Base-by-base conservation (phyloP, 2,329 filamentous ascomycete species). In the Aspergillus sp. region DNA sequence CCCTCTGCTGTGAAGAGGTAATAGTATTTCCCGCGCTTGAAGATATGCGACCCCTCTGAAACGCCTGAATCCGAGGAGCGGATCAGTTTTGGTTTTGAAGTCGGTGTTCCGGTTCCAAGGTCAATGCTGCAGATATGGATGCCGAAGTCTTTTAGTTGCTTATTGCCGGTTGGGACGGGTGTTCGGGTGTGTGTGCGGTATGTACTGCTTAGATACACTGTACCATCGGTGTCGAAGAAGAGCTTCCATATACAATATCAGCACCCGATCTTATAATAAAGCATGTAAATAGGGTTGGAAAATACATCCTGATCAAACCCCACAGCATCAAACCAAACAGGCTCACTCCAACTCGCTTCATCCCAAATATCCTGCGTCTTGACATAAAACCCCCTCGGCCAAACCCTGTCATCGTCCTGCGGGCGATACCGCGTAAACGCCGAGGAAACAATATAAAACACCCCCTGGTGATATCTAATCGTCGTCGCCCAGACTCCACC, bases 31-130 rank as follows among this genome's bases (percentile, higher is more conserved):
- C 82, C 81, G 33, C 79, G 79, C 43, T 74, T 76, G 64, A 81
- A 82, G 25, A 86, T 77, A 49, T 85, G 82, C 0, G 84, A 82
- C 0, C 83, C 84, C 61, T 85, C 84, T 0, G 83, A 66, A 4
- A 73, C 66, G 70, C 67, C 77, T 64, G 60, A 75, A 53, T 51
- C 68, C 3, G 81, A 82, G 25, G 79, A 78, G 69, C 81, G 80
- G 33, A 82, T 71, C 1, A 73, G 50, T 15, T 55, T 67, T 2
- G 73, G 67, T n/a, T 62, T 60, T 0, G 70, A 70, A 0, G 68
- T 70, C 2, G 72, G 73, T 17, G 63, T 59, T 2, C 73, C 73
- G 0, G 72, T 74, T 6, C 61, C 56, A 1, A 75, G 54, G 41
- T 76, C 68, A 6, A 74, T 58, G 0, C 68, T 71, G 47, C 66